A percentile compares a stretch with the other conserved stretches of the same genome.
Conservation (phyloP, 2,329 filamentous ascomycete species). For the Lachnellula hyalina region DNA sequence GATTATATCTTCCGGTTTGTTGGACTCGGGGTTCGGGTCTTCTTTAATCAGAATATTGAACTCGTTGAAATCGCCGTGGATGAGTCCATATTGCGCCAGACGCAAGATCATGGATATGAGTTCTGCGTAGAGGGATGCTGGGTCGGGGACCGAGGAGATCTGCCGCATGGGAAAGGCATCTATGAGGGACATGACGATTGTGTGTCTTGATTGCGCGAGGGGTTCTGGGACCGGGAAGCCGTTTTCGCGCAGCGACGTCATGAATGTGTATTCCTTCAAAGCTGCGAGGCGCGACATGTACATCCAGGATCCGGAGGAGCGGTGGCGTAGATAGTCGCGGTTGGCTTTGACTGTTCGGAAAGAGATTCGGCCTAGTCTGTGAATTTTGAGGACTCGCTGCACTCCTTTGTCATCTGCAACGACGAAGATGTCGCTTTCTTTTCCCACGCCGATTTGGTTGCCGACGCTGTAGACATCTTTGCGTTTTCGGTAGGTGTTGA, state of each 20-base stretch:
- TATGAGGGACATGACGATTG: slow-evolving; percentile 90
- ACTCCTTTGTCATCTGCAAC: slow-evolving; percentile 74
- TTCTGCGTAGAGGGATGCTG: slow-evolving; percentile 83
- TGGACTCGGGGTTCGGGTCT: slow-evolving; percentile 36
- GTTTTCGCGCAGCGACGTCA: slow-evolving; percentile 77
- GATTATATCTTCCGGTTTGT: slow-evolving; percentile 42
- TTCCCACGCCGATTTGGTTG: slow-evolving; percentile 90
- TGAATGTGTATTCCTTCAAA: slow-evolving; percentile 91
- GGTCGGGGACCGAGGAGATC: slow-evolving; percentile 76
- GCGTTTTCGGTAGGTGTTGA: slow-evolving; percentile 79
- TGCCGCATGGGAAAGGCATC: slow-evolving; percentile 90
- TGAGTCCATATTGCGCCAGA: slow-evolving; percentile 79
- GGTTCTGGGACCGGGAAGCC: slow-evolving; percentile 89
- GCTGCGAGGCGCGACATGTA: slow-evolving; percentile 91
- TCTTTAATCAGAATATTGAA: slow-evolving; percentile 97
- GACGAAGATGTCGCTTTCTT: slow-evolving; percentile 95
- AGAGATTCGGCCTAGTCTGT: slow-evolving; percentile 89
- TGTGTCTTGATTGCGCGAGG: slow-evolving; percentile 84
- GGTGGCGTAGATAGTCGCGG: slow-evolving; percentile 86
- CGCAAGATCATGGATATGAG: slow-evolving; percentile 81
- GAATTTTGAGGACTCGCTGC: slow-evolving; percentile 89
- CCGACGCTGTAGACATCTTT: slow-evolving; percentile 86
- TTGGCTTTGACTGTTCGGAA: slow-evolving; percentile 96
- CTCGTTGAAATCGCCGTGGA: slow-evolving; percentile 98
- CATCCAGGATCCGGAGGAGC: slow-evolving; percentile 86